Percentiles rank a stretch among this genome's conserved stretches.
Evolutionary conservation across 2,329 filamentous ascomycete species (phyloP).

Genomic region (Colletotrichum sp.): DNA sequence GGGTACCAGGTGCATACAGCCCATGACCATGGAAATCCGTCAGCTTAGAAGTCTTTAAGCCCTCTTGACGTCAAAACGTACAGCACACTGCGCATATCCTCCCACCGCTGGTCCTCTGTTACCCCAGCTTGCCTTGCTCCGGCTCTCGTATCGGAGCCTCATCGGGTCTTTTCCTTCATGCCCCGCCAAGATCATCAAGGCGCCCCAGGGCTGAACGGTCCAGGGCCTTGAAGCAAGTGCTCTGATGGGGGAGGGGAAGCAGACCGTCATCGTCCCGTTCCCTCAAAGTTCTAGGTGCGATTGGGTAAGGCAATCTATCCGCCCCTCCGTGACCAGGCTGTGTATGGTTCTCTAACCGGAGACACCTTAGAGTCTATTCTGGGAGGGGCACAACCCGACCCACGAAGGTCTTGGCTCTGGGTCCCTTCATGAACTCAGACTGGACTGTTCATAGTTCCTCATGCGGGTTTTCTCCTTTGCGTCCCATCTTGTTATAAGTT

Average conservation of each 20-base stretch:
- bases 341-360: neutral
- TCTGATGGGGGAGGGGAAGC: neutral
- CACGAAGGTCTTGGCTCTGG: conserved; percentile 6
- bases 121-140: neutral
- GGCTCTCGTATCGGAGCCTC: conserved; percentile 12
- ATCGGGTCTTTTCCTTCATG: neutral
- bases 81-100: neutral
- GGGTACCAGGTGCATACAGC: neutral
- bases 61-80: conserved; percentile 18
- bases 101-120: neutral
- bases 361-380: conserved; percentile 6
- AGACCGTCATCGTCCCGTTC: conserved; percentile 5
- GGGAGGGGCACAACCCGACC: neutral
- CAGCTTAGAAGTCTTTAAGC: conserved; percentile 14
- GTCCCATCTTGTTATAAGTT: conserved; percentile 15
- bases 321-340: neutral
- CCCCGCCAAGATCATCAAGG: conserved; percentile 8
- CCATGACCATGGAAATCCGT: neutral
- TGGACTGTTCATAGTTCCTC: neutral
- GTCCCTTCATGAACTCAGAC: neutral
- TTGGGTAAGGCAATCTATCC: neutral
- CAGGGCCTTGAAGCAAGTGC: neutral
- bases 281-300: neutral
- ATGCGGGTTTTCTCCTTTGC: neutral
- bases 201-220: conserved; percentile 12